Base-by-base conservation (phyloP, 352 stramenopile species). In the Albugo laibachii region DNA sequence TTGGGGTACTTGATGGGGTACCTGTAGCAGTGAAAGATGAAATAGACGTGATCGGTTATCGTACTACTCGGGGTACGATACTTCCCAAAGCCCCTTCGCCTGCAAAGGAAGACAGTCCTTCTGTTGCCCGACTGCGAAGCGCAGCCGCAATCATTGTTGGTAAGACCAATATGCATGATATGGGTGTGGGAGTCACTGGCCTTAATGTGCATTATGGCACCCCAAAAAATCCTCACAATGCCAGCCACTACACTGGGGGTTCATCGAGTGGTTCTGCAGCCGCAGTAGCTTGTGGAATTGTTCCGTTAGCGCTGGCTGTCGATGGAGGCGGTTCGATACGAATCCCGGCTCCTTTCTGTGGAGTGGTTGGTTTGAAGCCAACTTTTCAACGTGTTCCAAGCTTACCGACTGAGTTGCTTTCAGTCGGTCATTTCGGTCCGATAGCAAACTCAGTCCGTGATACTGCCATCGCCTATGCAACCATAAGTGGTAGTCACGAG, bases 321-420 rank as follows among this genome's bases (percentile, higher is more conserved):
- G 88, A 96, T 58, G 83, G 77, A 27, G 85, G 84, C 11, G 88
- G 85, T 11, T 94, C 77, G 1, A 89, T 96, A 50, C 80, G 85
- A 1, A 87, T 95, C 36, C 88, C 88, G n/a, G 70, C 82, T 4
- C 58, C 58, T n/a, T 51, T 95, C 27, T 95, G 72, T 53, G 83
- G 85, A 24, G 61, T 93, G 15, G 74, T 95, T 14, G 87, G 87
- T 4, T 59, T 96, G 41, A 93, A 93, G 41, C 69, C 82, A 10
- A 92, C 74, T 15, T 95, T 87, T 52, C 59, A 71, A 47, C 69
- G 79, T 10, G 57, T 89, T 42, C 72, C 77, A 36, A 65, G 66
- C n/a, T 41, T 81, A 36, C 62, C 24, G 24, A 31, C 3, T 3
- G 24, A 31, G 24, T 10, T 31, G 3, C 3, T 10, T 8, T 31